Percentiles rank a stretch among this genome's conserved stretches.
Evolutionary conservation across 371 early-diverging fungal genomes (phyloP).

Genomic region (Mortierella sp.): DNA sequence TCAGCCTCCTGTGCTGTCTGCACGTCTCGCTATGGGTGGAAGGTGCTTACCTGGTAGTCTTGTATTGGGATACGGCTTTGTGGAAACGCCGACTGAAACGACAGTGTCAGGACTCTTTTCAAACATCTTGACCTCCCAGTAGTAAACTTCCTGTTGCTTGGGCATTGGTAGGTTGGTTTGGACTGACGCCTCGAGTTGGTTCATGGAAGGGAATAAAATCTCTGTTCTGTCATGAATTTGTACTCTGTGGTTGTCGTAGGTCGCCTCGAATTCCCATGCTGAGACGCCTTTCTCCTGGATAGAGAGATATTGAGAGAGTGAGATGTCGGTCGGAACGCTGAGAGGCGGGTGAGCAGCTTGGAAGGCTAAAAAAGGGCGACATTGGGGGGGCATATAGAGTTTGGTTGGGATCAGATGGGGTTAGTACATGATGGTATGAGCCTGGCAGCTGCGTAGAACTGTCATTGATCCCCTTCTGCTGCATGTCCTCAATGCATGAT

Average conservation of each 20-base stretch:
- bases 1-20: too few species aligned
- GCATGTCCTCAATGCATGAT: neutral
- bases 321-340: constrained; percentile 75
- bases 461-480: too few species aligned
- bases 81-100: constrained; percentile 73
- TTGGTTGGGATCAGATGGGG: too few species aligned
- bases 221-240: constrained; percentile 82
- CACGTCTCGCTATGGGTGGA: too few species aligned
- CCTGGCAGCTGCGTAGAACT: too few species aligned
- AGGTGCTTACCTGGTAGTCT: constrained; percentile 66
- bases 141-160: constrained; percentile 79
- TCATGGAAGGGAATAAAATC: constrained; percentile 64
- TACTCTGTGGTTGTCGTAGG: constrained; percentile 66
- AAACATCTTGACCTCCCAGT: constrained; percentile 82
- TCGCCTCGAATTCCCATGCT: constrained; percentile 85
- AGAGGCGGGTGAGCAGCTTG: constrained; percentile 70
- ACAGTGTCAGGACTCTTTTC: constrained; percentile 67
- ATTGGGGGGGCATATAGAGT: neutral
- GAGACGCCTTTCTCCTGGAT: constrained; percentile 88
- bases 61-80: constrained; percentile 76
- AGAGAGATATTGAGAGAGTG: constrained; percentile 69
- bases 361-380: constrained; percentile 31
- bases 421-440: too few species aligned
- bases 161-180: constrained; percentile 87
- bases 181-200: constrained; percentile 77